Conservation (phyloP, 257 asterid genomes). For the Rauvolfia tetraphylla region DNA sequence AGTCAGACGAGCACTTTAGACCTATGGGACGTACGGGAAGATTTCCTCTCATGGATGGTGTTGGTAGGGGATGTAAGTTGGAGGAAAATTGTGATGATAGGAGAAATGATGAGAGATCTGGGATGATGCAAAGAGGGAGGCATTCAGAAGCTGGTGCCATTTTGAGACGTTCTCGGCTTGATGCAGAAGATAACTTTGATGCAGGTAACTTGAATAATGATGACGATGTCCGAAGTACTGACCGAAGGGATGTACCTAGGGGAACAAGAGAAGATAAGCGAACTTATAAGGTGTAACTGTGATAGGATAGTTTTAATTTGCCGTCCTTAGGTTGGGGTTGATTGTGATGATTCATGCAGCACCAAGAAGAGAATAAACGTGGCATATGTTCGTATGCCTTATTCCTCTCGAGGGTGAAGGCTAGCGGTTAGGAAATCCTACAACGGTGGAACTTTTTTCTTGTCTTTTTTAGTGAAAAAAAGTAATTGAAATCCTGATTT, state of each 20-base stretch:
- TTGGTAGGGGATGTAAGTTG: conserved; percentile 8
- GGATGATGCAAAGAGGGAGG: conserved; percentile 28
- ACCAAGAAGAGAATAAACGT: conserved; percentile 12
- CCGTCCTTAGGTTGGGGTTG: conserved; percentile 9
- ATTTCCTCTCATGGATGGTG: conserved; percentile 22
- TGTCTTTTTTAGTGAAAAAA: neutral
- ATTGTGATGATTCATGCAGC: conserved; percentile 6
- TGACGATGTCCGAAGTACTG: conserved; percentile 31
- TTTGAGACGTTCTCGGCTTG: conserved; percentile 27
- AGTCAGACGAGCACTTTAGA: conserved; percentile 45
- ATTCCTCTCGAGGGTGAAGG: conserved; percentile 3
- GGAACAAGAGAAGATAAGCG: conserved; percentile 26
- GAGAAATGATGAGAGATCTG: conserved; percentile 41
- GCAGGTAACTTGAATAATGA: conserved; percentile 24
- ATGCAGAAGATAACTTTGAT: conserved; percentile 28
- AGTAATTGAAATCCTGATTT: conserved; percentile 6
- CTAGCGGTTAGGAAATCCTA: conserved; percentile 14
- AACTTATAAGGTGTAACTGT: conserved; percentile 26
- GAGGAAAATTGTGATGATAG: conserved; percentile 35
- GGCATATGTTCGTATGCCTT: neutral
- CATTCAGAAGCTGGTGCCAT: conserved; percentile 25
- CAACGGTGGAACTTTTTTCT: neutral
- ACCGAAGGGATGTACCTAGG: conserved; percentile 34
- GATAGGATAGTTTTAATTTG: neutral
- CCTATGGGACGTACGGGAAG: conserved; percentile 36